Conservation (phyloP, 208 protist genomes). For the Phytomonas sp. region DNA sequence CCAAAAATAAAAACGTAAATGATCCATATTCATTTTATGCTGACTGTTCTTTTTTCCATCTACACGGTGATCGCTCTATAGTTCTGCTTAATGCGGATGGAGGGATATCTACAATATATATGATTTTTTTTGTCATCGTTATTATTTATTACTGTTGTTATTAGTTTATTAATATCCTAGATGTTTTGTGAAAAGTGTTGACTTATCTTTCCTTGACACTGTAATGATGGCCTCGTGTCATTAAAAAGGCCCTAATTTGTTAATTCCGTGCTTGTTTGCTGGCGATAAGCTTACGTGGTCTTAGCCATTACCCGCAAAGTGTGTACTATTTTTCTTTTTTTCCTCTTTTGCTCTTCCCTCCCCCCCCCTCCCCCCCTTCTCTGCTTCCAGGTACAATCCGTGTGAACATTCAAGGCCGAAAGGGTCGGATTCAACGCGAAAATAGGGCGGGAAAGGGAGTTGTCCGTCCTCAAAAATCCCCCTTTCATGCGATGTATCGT, state of each 20-base stretch:
- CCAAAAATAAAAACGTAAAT: not conserved
- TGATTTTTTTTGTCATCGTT: too few relatives aligned
- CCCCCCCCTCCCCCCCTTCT: conserved; percentile 11
- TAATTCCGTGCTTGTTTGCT: too few relatives aligned
- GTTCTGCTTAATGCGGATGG: too few relatives aligned
- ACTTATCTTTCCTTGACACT: too few relatives aligned
- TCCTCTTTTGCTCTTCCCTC: conserved; percentile 4
- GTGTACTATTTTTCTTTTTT: conserved; percentile 12
- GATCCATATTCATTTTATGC: not conserved
- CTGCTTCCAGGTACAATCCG: not conserved
- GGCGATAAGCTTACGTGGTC: not conserved
- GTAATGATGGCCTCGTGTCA: too few relatives aligned
- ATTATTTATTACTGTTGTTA: too few relatives aligned
- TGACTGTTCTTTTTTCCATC: not conserved
- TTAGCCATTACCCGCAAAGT: not conserved
- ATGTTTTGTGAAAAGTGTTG: too few relatives aligned
- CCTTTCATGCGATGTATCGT: not conserved
- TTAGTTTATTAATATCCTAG: too few relatives aligned
- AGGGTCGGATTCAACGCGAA: not conserved
- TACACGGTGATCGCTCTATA: too few relatives aligned
- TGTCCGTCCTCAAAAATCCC: not conserved
- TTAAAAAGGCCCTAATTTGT: too few relatives aligned
- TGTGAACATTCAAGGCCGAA: not conserved
- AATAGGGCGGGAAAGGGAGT: too few relatives aligned
- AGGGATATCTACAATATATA: too few relatives aligned